Evolutionary conservation across 2,329 filamentous ascomycete genomes (phyloP), one percentile per base, ranked within the genome.

Genomic region (Arthrobotrys megalospora): DNA sequence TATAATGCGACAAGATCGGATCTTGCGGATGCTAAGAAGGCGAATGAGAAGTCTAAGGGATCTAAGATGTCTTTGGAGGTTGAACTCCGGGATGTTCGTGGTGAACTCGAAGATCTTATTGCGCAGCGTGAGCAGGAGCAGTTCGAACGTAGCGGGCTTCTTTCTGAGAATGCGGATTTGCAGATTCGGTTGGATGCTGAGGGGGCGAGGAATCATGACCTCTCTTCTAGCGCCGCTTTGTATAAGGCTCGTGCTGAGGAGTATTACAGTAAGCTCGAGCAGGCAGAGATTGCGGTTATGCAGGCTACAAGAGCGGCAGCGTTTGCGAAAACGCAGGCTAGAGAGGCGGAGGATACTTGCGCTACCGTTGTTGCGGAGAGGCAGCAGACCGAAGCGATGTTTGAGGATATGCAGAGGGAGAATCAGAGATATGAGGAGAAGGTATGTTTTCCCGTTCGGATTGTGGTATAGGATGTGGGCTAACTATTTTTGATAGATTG

Each of bases 201-300:
- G 85, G 90, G 90, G 0, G 97, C 93, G 0, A 95, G 92, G 83
- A 88, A 95, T 32, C 89, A 91, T 32, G 95, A 99, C 84, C 90
- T 97, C 52, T 90, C 90, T 6, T 92, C 93, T 2, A 97, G 92
- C 83, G 88, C 98, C 48, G 91, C 90, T 78, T 86, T 97, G 79
- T 99, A 98, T 87, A 97, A 97, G 88, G 90, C 90, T 80, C 91
- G 95, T 50, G 92, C 95, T 3, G 94, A 98, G 83, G 95, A 98
- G 83, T 98, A 99, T 85, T 99, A 97, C 85, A 92, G 90, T 86
- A 97, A 97, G 85, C 89, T 99, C 19, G 95, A 99, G 84, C 95
- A 98, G 83, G 96, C 96, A 14, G 95, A 99, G 84, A 96, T 98
- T 80, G 91, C 94, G 0, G 94, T 98, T 16, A 89, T 99, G 80